Evolutionary conservation across 768 basidiomycete genomes (phyloP), one percentile per base, ranked within the genome.

Genomic region (Hypholoma sublateritium): DNA sequence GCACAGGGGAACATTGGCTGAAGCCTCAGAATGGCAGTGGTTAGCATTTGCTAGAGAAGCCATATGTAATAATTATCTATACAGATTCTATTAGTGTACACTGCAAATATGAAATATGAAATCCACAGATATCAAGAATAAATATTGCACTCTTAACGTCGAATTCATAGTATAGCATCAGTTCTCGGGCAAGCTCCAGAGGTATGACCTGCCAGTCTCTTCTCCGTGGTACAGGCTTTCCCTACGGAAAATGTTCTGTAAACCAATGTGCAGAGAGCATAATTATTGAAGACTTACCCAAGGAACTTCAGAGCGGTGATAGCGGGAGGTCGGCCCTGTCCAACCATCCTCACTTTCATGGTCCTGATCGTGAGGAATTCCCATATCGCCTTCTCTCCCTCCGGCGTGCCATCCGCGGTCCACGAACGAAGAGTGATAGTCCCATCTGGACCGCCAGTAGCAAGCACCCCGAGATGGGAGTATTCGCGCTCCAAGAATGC

Each of bases 401-500:
- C 74, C 0, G 82, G 84, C 0, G 91, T 89, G 12, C 84, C 83
- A 57, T 93, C 88, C 0, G 90, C 81, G 14, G 84, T 89, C 89
- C 94, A 94, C 1, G 93, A 91, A 58, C 90, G 78, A n/a, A 97
- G 73, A 0, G 84, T 83, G 52, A 94, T 87, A 2, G 85, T 80
- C 6, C 92, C 90, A 60, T 91, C 89, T 1, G 84, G 76, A 5
- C 86, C 82, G 3, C 91, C 92, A 1, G 87, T 87, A 0, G 92
- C 93, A n/a, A 97, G 78, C 4, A 93, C 77, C 4, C 91, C 91
- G 0, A 85, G 74, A 58, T 81, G 78, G 0, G 90, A 85, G 69
- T 91, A 96, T 65, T 96, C 95, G 34, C 95, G 83, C 65, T 95
- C 91, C 57, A 93, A 88, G 74, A 96, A 96, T 0, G 89, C 86